Base-by-base conservation (phyloP, 2,329 filamentous ascomycete genomes). In the Sordariomycetes sp. region DNA sequence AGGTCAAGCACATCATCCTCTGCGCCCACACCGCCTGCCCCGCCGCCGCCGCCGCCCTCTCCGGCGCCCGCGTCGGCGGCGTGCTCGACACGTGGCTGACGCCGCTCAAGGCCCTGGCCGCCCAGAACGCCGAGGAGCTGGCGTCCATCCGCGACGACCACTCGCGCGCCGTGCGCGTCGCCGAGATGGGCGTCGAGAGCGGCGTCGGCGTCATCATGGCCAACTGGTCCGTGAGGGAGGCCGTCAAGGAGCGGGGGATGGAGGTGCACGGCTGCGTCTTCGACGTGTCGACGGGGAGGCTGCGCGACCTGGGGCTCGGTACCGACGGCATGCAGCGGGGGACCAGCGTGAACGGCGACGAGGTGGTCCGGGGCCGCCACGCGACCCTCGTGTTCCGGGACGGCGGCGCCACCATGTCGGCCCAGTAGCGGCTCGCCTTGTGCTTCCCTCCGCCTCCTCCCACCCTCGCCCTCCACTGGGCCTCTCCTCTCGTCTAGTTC, bases 221-320 rank as follows among this genome's bases (percentile, higher is more conserved):
- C 67, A 91, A 90, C 70, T 76, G 79, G 55, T 79, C 81, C 25
- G 79, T 95, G 34, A 78, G 85, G 65, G 85, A 89, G 61, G 89
- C 88, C 28, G 82, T 91, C 60, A 71, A 76, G 62, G 84, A 90
- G 65, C 77, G 88, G 32, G 87, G 86, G 1, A 71, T 96, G 50
- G 75, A 86, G 71, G 80, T 95, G 6, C 89, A 94, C 69, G 90
- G 89, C n/a, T 77, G 86, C 57, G 76, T 95, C 16, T 93, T 89
- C 69, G 86, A 94, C 62, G 72, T 83, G 56, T 71, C 64, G 6
- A 71, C 67, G 22, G 80, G 80, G 14, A 73, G 73, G 60, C 69
- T 83, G 56, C 69, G 70, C 46, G 76, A 83, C 64, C 66, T 83
- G 2, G 74, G 75, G 22, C 65, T 74, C 55, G 77, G 79, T 53